Evolutionary conservation across 2,329 filamentous ascomycete species (phyloP), one percentile per base, ranked within the genome.

Genomic region (Alternaria incomplexa): DNA sequence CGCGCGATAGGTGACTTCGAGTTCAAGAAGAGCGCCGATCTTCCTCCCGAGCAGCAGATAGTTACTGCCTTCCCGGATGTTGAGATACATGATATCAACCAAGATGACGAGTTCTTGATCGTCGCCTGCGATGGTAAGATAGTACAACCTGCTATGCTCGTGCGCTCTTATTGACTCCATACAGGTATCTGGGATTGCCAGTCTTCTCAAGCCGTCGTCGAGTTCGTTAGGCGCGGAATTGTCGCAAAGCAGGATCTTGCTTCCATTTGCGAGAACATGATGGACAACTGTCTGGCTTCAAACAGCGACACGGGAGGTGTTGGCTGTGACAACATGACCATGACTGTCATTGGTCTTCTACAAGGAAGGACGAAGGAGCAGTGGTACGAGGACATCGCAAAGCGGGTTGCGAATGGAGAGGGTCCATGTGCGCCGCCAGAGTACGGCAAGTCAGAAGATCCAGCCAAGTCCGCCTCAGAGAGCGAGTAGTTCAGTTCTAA

Each of bases 261-360:
- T 59, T 92, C 92, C 80, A 98, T 99, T 76, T 98, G 95, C 81
- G 96, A 99, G 83, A 99, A 99, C 84, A 97, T 99, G 93, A 99
- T 99, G 96, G 95, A 99, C 85, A 99, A 98, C 85, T 99, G 96
- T 80, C 86, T 99, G 69, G 94, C 96, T 44, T 97, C 94, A 65
- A 98, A 97, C 87, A 97, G 94, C 71, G 96, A 99, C 83, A 97
- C 95, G 30, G 96, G 96, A 58, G 96, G 96, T 67, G 95, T 99
- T 65, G 96, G 96, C 65, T 99, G 96, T 81, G 96, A 99, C 85
- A 99, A 99, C 86, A 99, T 99, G 96, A 99, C 96, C 72, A 98
- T 99, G 91, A 85, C 91, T 73, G 87, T 99, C 70, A 85, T 99
- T 77, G 96, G 91, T 71, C 89, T 99, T 79, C 87, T 99, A 72